Base-by-base conservation (phyloP, 208 protist species). In the Acanthamoeba royreba region DNA sequence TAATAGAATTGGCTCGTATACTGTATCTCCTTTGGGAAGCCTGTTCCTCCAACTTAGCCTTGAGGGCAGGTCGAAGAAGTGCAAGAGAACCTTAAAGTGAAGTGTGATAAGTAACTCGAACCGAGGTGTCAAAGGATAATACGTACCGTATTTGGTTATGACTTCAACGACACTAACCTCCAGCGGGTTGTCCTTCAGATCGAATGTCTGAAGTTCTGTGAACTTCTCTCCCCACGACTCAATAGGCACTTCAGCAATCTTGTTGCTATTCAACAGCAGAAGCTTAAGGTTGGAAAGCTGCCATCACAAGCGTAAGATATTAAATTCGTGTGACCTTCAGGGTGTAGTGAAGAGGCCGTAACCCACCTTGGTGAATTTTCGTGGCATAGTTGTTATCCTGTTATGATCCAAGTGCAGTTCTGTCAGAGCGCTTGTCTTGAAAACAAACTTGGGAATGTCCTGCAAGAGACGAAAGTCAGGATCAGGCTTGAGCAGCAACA, bases 321-420 rank as follows among this genome's bases (percentile, higher is more conserved):
- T n/a, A n/a, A n/a, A n/a, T n/a, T n/a, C n/a, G n/a, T n/a, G n/a
- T n/a, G n/a, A n/a, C n/a, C n/a, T n/a, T n/a, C n/a, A n/a, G n/a
- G n/a, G n/a, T n/a, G n/a, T n/a, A n/a, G n/a, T n/a, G n/a, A n/a
- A n/a, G n/a, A n/a, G n/a, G n/a, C n/a, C n/a, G n/a, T n/a, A 17
- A 1, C 46, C 35, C 42, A 31, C 81, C 47, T 89, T 66, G 28
- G 35, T 89, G 47, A 89, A 89, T 33, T 89, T 89, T 8, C 63
- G 15, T 17, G 81, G 81, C 17, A 89, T 31, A 33, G 46, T 25
- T 9, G 81, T 89, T 0, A 89, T 28, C 35, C 35, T 58, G 47
- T 89, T 89, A 49, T 89, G 81, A 31, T 89, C 81, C 81, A 89
- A 45, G 46, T 89, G 81, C 25, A 89, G 81, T 33, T 89, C 81